Percentiles rank a stretch among this genome's conserved stretches.
These are phyloP conservation scores for Neurospora sp. DNA, from an alignment of 495 filamentous ascomycete genomes.

Conservation along the genomic window DNA sequence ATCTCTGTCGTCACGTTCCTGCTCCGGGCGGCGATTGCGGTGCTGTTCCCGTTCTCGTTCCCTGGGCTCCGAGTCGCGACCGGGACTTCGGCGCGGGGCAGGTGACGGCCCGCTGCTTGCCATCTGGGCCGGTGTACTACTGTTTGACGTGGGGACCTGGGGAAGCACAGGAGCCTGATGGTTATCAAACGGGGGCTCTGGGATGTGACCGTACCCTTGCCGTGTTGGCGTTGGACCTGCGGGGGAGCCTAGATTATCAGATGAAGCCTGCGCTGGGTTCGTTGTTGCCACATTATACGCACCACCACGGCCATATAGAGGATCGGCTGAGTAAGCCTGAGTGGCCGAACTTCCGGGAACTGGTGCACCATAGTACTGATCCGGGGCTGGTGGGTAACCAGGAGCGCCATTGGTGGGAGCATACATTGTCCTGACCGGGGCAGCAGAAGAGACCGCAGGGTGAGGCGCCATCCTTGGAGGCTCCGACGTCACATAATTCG, in stretches of 20 bases:
- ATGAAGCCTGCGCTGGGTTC: slow-evolving; percentile 23
- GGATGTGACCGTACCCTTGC: slow-evolving; percentile 25
- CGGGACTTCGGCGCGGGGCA: slow-evolving; percentile 28
- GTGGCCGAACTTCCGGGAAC: slow-evolving; percentile 17
- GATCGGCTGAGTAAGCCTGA: slow-evolving; percentile 33
- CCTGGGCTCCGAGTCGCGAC: slow-evolving; percentile 31
- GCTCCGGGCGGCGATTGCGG: slow-evolving; percentile 12
- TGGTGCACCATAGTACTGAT: slow-evolving; percentile 24
- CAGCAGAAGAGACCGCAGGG: slow-evolving; percentile 11
- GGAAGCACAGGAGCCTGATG: slow-evolving; percentile 10
- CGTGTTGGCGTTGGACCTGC: slow-evolving; percentile 32
- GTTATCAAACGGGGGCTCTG: slow-evolving; percentile 22
- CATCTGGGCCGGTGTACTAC: slow-evolving; percentile 19
- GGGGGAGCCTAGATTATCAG: slow-evolving; percentile 44
- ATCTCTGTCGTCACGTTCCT: slow-evolving; percentile 21
- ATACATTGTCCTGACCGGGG: slow-evolving; percentile 12
- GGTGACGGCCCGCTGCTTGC: slow-evolving; percentile 21
- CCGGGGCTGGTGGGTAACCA: slow-evolving; percentile 18
- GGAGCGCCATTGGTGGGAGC: slow-evolving; percentile 8
- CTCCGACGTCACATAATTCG: slow-evolving; percentile 12
- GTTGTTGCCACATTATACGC: slow-evolving; percentile 22
- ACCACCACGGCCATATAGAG: slow-evolving; percentile 44
- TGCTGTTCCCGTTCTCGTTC: slow-evolving; percentile 17
- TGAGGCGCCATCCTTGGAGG: slow-evolving; percentile 15
- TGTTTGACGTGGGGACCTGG: slow-evolving; percentile 11